A percentile compares a stretch with the other conserved stretches of the same genome.
Conservation (phyloP, 352 stramenopile species). For the Peronosclerospora sorghi region DNA sequence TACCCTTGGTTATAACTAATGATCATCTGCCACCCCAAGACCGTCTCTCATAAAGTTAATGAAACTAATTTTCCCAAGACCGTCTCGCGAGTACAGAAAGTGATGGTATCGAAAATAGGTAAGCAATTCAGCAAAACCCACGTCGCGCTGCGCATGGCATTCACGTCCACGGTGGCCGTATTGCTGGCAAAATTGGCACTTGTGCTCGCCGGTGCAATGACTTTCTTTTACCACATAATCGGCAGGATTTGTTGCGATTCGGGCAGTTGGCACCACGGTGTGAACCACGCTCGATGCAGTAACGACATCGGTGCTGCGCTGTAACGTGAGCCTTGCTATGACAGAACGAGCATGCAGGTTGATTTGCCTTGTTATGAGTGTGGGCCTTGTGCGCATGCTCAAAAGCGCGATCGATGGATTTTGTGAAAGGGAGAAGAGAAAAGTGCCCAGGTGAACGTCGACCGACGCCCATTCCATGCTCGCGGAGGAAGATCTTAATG, state of each 20-base stretch:
- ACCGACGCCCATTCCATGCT: conserved; percentile 51
- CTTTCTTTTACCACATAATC: conserved; percentile 61
- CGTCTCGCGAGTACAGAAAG: conserved; percentile 85
- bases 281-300: conserved; percentile 69
- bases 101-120: conserved; percentile 83
- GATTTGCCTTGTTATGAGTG: conserved; percentile 11
- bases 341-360: conserved; percentile 48
- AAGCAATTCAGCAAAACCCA: conserved; percentile 65
- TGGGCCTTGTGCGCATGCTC: conserved; percentile 51
- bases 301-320: conserved; percentile 71
- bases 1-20: no score
- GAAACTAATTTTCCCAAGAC: no score
- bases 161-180: conserved; percentile 75
- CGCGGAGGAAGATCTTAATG: conserved; percentile 79
- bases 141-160: conserved; percentile 72
- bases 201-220: conserved; percentile 73
- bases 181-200: conserved; percentile 73
- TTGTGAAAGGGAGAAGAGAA: conserved; percentile 63
- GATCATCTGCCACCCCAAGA: no score
- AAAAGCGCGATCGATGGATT: conserved; percentile 64
- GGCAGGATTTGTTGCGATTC: conserved; percentile 55
- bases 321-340: conserved; percentile 44
- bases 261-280: conserved; percentile 61
- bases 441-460: conserved; percentile 56
- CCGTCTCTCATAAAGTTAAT: no score